Conservation (phyloP, 352 stramenopile genomes). For the Phytopythium montanum region DNA sequence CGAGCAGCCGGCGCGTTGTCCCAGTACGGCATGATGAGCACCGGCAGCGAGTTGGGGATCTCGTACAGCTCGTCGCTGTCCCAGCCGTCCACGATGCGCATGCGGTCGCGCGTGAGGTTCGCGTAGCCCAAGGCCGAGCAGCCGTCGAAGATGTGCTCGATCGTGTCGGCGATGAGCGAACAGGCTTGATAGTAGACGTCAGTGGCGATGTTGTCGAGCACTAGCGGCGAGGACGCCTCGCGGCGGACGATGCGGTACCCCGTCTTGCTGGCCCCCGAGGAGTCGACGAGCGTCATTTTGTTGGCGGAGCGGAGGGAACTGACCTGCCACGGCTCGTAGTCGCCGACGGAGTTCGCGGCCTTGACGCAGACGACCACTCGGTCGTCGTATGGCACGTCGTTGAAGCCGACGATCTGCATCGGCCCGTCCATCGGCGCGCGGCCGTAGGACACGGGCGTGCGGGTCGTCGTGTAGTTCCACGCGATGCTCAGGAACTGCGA, state of each 20-base stretch:
- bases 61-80: neutral
- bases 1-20: slow-evolving; percentile 5
- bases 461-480: slow-evolving; percentile 5
- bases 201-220: neutral
- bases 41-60: slow-evolving; percentile 7
- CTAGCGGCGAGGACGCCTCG: neutral
- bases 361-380: slow-evolving; percentile 13
- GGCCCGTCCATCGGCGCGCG: slow-evolving; percentile 6
- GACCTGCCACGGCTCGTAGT: neutral
- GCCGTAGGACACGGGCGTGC: neutral
- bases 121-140: slow-evolving; percentile 8
- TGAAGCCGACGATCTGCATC: slow-evolving; percentile 10
- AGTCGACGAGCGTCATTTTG: neutral
- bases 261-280: neutral
- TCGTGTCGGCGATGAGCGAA: slow-evolving; percentile 7
- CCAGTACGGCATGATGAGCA: slow-evolving; percentile 14
- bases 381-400: slow-evolving; percentile 7
- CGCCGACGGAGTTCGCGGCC: neutral
- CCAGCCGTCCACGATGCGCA: slow-evolving; percentile 4
- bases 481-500: slow-evolving; percentile 10
- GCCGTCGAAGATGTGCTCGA: slow-evolving; percentile 7
- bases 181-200: neutral
- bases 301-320: neutral
- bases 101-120: slow-evolving; percentile 6
- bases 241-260: neutral